These are phyloP conservation scores for Vitis riparia DNA, from an alignment of 164 flowering plant genomes.

Conservation along the genomic window DNA sequence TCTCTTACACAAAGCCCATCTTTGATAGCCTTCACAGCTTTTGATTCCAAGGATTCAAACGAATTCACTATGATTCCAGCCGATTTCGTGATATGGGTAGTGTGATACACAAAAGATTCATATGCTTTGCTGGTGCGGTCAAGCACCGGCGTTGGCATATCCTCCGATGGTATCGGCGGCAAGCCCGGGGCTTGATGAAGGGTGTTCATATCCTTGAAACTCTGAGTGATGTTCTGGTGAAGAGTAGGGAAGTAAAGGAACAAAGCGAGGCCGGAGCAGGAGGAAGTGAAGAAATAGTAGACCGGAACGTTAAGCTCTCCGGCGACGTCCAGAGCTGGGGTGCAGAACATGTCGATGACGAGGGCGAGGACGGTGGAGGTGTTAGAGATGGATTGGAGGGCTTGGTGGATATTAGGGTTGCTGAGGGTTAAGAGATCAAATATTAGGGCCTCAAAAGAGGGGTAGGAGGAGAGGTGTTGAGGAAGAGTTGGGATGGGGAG, in stretches of 20 bases:
- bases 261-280: slow-evolving; percentile 17
- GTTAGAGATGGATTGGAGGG: slow-evolving; percentile 23
- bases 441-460: slow-evolving; percentile 7
- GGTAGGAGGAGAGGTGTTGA: not conserved
- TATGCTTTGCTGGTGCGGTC: not conserved
- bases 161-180: not conserved
- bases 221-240: not conserved
- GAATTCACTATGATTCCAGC: not conserved
- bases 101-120: not conserved
- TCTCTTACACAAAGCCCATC: not conserved
- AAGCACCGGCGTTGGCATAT: not conserved
- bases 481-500: slow-evolving; percentile 21
- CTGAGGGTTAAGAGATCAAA: slow-evolving; percentile 23
- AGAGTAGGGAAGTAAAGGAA: slow-evolving; percentile 25
- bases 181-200: not conserved
- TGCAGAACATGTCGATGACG: slow-evolving; percentile 37
- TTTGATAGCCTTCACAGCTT: not conserved
- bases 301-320: slow-evolving; percentile 26
- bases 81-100: not conserved
- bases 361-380: slow-evolving; percentile 20
- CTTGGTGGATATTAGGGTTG: slow-evolving; percentile 21
- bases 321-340: slow-evolving; percentile 14
- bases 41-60: not conserved
- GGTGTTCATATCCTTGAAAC: slow-evolving; percentile 11
- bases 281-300: slow-evolving; percentile 37